These are phyloP conservation scores for Pseudotsuga menziesii DNA, from an alignment of 75 land plant species.

Conservation along the genomic window DNA sequence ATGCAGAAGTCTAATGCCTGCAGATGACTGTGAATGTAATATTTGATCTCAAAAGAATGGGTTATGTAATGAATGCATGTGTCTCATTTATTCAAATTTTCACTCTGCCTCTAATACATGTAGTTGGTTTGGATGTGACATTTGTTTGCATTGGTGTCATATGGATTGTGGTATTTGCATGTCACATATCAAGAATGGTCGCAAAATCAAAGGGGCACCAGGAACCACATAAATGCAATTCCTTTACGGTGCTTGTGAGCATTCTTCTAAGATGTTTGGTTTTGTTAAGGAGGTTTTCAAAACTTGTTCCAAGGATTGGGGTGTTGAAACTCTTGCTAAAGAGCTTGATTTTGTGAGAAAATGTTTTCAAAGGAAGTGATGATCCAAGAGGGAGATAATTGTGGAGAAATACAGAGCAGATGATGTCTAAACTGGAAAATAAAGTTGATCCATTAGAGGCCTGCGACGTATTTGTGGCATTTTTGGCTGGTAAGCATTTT, in stretches of 20 bases:
- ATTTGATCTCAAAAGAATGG: too few species aligned
- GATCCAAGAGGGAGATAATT: slow-evolving; percentile 52
- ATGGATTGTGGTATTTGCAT: slow-evolving; percentile 89
- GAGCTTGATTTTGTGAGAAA: slow-evolving; percentile 72
- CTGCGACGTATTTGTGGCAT: slow-evolving; percentile 26
- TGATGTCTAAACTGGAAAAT: slow-evolving; percentile 37
- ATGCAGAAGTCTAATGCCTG: slow-evolving; percentile 53
- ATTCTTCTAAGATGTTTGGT: slow-evolving; percentile 85
- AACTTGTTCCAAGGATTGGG: slow-evolving; percentile 64
- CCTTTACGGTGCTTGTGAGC: slow-evolving; percentile 64
- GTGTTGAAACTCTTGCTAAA: slow-evolving; percentile 42
- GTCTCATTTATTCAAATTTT: too few species aligned
- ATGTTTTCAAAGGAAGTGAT: slow-evolving; percentile 53
- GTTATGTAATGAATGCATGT: too few species aligned
- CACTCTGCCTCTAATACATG: too few species aligned
- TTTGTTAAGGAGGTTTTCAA: slow-evolving; percentile 78
- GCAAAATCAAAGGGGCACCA: slow-evolving; percentile 29
- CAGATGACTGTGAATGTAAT: too few species aligned
- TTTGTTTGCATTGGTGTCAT: slow-evolving; percentile 86
- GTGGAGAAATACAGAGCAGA: slow-evolving; percentile 35
- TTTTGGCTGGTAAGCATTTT: slow-evolving; percentile 48
- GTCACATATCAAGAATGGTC: slow-evolving; percentile 65
- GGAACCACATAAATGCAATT: slow-evolving; percentile 66
- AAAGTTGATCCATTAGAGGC: slow-evolving; percentile 34
- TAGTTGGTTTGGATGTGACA: slow-evolving; percentile 86